A percentile compares a stretch with the other conserved stretches of the same genome.
Evolutionary conservation across 352 stramenopile genomes (phyloP).

Genomic region (Elongisporangium anandrum): DNA sequence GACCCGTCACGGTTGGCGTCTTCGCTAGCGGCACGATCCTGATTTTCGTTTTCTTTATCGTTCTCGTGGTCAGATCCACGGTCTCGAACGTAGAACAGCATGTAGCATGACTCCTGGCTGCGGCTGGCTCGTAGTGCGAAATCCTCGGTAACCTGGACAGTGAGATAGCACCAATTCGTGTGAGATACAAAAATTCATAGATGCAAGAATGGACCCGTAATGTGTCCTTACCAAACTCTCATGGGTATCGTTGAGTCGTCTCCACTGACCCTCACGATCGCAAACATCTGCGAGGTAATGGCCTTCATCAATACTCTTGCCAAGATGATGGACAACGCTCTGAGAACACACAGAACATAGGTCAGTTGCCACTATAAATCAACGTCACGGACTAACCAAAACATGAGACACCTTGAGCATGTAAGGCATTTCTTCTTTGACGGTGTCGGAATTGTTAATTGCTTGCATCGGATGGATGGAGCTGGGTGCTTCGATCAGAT

Average conservation of each 20-base stretch:
- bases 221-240: constrained; percentile 53
- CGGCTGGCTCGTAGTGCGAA: constrained; percentile 66
- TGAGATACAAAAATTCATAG: too few relatives aligned
- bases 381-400: not conserved
- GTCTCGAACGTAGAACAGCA: constrained; percentile 79
- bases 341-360: constrained; percentile 12
- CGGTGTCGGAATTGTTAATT: constrained; percentile 25
- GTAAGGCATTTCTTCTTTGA: constrained; percentile 27
- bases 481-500: constrained; percentile 62
- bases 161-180: constrained; percentile 3
- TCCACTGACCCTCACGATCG: constrained; percentile 45
- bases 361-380: not conserved
- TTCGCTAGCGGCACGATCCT: not conserved
- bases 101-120: constrained; percentile 84
- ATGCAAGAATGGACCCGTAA: not conserved
- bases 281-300: constrained; percentile 84
- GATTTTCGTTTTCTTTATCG: constrained; percentile 68
- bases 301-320: constrained; percentile 71
- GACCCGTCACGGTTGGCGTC: not conserved
- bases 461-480: constrained; percentile 30
- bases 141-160: constrained; percentile 64
- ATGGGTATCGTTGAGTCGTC: constrained; percentile 78
- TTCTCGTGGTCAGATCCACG: constrained; percentile 13
- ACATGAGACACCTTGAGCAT: constrained; percentile 37
- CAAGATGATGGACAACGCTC: constrained; percentile 83